Percentiles rank a stretch among this genome's conserved stretches.
Evolutionary conservation across 306 rosid species (phyloP).

Genomic region (Acacia acuminata): DNA sequence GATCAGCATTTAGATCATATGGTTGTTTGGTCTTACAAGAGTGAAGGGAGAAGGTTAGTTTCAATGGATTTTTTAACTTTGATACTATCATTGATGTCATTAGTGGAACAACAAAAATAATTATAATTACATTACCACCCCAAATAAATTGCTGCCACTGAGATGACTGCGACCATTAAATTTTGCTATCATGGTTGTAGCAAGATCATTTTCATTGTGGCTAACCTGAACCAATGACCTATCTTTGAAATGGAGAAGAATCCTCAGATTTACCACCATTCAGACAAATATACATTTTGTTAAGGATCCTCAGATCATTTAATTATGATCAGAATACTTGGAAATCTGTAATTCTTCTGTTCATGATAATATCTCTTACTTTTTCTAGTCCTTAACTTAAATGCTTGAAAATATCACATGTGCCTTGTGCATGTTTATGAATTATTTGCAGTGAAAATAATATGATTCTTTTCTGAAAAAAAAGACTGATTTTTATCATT

Average conservation of each 20-base stretch:
- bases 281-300: background rate
- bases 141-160: background rate
- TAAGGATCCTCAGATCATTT: background rate
- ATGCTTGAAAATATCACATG: too few relatives aligned
- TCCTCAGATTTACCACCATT: conserved; percentile 2
- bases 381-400: too few relatives aligned
- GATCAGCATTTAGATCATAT: background rate
- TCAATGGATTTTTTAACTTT: background rate
- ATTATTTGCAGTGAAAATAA: too few relatives aligned
- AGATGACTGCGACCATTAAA: background rate
- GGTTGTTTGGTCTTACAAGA: background rate
- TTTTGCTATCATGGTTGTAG: background rate
- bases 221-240: background rate
- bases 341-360: background rate
- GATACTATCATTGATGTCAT: background rate
- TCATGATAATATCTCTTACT: background rate
- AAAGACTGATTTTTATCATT: too few relatives aligned
- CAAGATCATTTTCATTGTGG: background rate
- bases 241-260: background rate
- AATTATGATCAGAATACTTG: conserved; percentile 5
- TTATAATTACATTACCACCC: background rate
- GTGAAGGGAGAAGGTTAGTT: background rate
- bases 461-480: too few relatives aligned
- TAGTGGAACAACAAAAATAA: background rate
- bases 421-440: background rate